Conservation (phyloP, 179 eudicot genomes). For the Silene coronaria region DNA sequence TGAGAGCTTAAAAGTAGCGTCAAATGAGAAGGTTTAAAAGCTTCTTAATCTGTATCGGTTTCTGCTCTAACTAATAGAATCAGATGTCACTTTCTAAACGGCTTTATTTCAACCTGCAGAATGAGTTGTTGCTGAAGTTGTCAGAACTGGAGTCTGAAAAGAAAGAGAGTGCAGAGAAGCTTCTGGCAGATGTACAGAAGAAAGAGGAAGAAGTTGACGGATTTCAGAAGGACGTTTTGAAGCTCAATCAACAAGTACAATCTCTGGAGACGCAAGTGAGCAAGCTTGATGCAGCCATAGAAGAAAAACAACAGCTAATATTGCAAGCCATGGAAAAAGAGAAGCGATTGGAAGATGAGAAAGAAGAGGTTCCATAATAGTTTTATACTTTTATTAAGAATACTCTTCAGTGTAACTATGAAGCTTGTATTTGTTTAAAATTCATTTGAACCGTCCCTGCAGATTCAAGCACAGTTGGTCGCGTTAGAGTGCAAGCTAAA, state of each 20-base stretch:
- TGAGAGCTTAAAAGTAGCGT: conserved; percentile 44
- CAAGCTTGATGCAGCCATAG: conserved; percentile 37
- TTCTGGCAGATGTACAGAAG: conserved; percentile 47
- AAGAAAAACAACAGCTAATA: conserved; percentile 66
- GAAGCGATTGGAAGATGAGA: conserved; percentile 54
- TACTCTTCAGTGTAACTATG: conserved; percentile 1
- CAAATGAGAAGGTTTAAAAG: conserved; percentile 53
- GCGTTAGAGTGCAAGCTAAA: conserved; percentile 63
- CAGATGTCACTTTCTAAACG: conserved; percentile 3
- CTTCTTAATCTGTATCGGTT: not conserved
- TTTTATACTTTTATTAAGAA: conserved; percentile 11
- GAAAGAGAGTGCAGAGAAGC: conserved; percentile 46
- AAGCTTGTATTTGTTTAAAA: conserved; percentile 12
- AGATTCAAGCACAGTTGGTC: conserved; percentile 50
- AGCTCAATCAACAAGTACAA: conserved; percentile 37
- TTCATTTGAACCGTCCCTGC: conserved; percentile 23
- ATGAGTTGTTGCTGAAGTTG: conserved; percentile 45
- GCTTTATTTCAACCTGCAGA: conserved; percentile 39
- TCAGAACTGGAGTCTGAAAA: conserved; percentile 51
- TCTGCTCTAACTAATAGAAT: not conserved
- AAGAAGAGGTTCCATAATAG: conserved; percentile 50
- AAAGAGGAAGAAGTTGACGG: conserved; percentile 50
- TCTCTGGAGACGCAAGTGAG: conserved; percentile 50
- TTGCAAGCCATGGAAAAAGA: conserved; percentile 44
- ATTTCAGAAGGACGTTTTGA: conserved; percentile 48